Evolutionary conservation across 2,329 filamentous ascomycete species (phyloP).

Genomic region (Pochonia chlamydosporia): DNA sequence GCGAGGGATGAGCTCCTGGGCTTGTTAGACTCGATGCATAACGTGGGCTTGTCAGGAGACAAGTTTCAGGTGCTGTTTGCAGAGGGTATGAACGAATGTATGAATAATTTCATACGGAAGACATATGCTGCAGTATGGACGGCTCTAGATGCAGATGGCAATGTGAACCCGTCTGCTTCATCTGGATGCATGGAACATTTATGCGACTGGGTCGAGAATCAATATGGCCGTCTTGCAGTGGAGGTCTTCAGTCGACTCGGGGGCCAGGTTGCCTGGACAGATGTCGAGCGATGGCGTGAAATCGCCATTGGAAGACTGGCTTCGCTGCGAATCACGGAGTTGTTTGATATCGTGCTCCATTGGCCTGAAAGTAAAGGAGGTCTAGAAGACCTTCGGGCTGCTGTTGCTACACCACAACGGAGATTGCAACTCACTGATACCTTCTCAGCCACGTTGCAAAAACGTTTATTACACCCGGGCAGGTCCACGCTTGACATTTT

Average conservation of each 20-base stretch:
- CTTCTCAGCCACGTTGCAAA: constrained; percentile 61
- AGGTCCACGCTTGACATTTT: constrained; percentile 71
- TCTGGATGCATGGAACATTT: constrained; percentile 52
- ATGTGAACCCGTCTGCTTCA: constrained; percentile 1
- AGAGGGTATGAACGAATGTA: constrained; percentile 61
- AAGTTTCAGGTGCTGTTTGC: constrained; percentile 66
- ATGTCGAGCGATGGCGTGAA: constrained; percentile 65
- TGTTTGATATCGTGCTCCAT: constrained; percentile 73
- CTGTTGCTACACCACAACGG: constrained; percentile 61
- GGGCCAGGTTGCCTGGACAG: constrained; percentile 40
- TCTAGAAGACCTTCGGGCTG: constrained; percentile 66
- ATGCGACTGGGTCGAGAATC: constrained; percentile 61
- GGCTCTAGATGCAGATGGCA: constrained; percentile 15
- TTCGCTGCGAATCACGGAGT: constrained; percentile 60
- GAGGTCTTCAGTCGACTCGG: constrained; percentile 50
- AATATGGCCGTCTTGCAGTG: constrained; percentile 58
- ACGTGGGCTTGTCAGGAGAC: constrained; percentile 64
- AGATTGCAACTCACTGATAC: constrained; percentile 64
- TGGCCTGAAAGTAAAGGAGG: constrained; percentile 70
- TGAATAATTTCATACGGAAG: constrained; percentile 56
- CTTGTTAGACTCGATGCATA: constrained; percentile 53
- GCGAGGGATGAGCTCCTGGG: constrained; percentile 47
- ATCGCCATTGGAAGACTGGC: constrained; percentile 65
- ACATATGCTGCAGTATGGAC: constrained; percentile 60
- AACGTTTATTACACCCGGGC: constrained; percentile 66